Evolutionary conservation across 1,284 basidiomycete species (phyloP), one percentile per base, ranked within the genome.

Genomic region (Marasmius oreades): DNA sequence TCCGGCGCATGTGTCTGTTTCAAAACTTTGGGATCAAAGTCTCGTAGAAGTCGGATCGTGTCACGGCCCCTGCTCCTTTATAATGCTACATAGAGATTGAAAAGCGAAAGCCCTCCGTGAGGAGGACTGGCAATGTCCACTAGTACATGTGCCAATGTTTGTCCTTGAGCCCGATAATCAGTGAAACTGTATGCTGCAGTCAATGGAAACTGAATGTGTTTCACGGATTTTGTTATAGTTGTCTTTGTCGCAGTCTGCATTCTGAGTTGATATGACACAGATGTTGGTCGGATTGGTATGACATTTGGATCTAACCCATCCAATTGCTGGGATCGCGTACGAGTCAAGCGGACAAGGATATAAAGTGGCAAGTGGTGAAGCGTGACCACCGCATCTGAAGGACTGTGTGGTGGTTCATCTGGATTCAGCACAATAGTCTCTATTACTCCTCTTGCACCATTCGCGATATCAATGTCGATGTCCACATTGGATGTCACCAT

Each of bases 111-210:
- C 65, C 2, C 31, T 44, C 0, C 64, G 66, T n/a, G n/a, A n/a
- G n/a, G n/a, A 42, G 68, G 64, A 20, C 45, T 60, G 14, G 51
- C 66, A 12, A 74, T 65, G 55, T 73, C 71, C n/a, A 72, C 62
- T 0, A 72, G 58, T 0, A 68, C 62, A 26, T 50, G 16, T 5
- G 3, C 5, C 1, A 72, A 63, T 2, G 70, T 73, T 53, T 73
- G 72, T 0, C 69, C 71, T 54, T 72, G 71, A 1, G 66, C 56
- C 37, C 68, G 63, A 45, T 71, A 70, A 53, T 73, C 69, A 0
- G 69, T 72, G 60, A 73, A 72, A 5, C 67, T 64, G 52, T 71
- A 72, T 36, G 65, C 67, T 5, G 57, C 42, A 5, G 66, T 67
- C 2, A 68, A 52, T 8, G 67, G 61, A 46, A 59, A 63, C 47